Base-by-base conservation (phyloP, 2,329 filamentous ascomycete species). In the Basipetospora chlamydospora region DNA sequence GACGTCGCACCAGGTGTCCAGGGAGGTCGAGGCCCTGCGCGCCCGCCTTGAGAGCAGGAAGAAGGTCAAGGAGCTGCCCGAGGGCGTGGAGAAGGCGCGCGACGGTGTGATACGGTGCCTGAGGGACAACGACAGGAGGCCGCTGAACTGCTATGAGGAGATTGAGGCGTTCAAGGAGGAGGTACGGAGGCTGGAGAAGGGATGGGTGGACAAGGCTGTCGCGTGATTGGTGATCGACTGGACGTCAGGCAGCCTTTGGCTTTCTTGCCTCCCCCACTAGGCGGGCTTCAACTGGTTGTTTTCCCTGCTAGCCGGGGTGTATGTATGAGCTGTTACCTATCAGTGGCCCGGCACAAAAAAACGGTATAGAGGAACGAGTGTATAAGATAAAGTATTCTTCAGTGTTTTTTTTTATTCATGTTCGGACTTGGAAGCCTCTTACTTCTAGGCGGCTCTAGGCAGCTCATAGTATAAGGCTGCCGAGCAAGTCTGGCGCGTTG, bases 131-230 rank as follows among this genome's bases (percentile, higher is more conserved):
- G 87, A 95, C 59, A 70, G 85, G 44, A 72, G 85, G 56, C 87
- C 88, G 54, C 64, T 95, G 53, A 83, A 95, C 64, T 96, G 88
- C 70, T 95, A 83, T 81, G 71, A 77, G 59, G 86, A 95, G 70
- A 85, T 95, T 17, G 80, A 92, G 63, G 67, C 66, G 15, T 96
- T 96, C 59, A 93, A 87, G 73, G 70, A 72, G 49, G 84, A 93
- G 67, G 87, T 96, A 35, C 75, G 81, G 47, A 76, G 74, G 62
- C 58, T 95, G 59, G 88, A 95, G 71, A 79, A 75, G 60, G 68
- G 67, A 18, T 96, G 92, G 74, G 84, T 95, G 25, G 80, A 92
- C 53, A 84, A 78, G 62, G 76, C 92, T 39, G 70, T 83, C 40
- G 59, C 60, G 44, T 67, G 46, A 53, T 9, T 26, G 17, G 35